phyloP scores from a whole-genome alignment of 2,329 filamentous ascomycete species.

The Colletotrichum shisoi region DNA sequence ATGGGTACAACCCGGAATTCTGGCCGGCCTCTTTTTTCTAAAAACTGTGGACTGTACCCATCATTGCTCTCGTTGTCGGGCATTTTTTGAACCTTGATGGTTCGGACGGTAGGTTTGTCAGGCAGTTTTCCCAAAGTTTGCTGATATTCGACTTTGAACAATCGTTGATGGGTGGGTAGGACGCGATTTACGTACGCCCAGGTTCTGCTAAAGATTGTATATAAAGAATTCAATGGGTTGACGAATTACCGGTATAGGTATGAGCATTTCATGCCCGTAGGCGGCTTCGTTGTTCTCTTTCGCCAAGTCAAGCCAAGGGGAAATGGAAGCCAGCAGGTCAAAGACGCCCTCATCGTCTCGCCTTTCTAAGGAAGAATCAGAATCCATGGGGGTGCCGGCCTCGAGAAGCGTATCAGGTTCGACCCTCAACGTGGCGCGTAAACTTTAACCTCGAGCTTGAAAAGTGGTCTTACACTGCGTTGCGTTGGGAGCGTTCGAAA shows the following conservation, averaged over 20 bases:
- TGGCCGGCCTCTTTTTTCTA: not conserved
- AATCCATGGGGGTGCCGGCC: conserved; percentile 10
- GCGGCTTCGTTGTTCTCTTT: conserved; percentile 1
- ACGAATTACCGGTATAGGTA: not conserved
- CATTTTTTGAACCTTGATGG: not conserved
- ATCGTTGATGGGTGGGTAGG: not conserved
- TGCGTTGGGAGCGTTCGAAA: too few relatives aligned
- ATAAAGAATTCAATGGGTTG: not conserved
- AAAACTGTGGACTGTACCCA: not conserved
- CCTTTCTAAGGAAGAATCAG: not conserved
- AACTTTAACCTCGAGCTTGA: conserved; percentile 19
- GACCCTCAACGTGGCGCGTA: conserved; percentile 7
- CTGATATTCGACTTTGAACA: not conserved
- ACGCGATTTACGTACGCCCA: not conserved
- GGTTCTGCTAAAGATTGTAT: not conserved
- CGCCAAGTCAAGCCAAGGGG: not conserved
- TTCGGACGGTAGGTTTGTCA: not conserved
- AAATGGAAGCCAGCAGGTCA: not conserved
- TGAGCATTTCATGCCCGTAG: not conserved
- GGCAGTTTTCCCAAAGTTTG: not conserved
- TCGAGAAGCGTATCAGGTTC: conserved; percentile 19
- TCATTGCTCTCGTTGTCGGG: not conserved
- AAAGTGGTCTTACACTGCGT: conserved; percentile 10
- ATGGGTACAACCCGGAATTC: conserved; percentile 6
- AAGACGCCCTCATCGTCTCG: not conserved